Percentiles rank a stretch among this genome's conserved stretches.
Conservation (phyloP, 2,329 filamentous ascomycete species). For the Dactylellina sp. region DNA sequence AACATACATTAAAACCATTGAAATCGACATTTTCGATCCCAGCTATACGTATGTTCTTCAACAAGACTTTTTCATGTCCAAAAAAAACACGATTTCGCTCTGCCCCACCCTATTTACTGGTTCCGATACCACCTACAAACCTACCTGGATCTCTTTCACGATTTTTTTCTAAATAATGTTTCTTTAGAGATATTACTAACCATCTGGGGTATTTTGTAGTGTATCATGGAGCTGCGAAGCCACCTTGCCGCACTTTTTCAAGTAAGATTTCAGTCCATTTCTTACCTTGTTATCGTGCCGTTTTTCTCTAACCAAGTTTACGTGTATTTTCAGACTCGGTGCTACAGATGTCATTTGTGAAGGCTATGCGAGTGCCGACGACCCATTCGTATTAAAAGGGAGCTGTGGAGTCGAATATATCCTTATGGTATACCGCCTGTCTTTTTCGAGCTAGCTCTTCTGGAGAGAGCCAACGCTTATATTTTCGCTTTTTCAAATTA, state of each 20-base stretch:
- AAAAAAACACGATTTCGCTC: constrained; percentile 2
- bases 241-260: constrained; percentile 71
- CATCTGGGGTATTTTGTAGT: constrained; percentile 17
- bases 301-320: no score
- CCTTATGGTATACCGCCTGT: constrained; percentile 33
- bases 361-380: constrained; percentile 80
- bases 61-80: not conserved
- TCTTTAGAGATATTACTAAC: constrained; percentile 14
- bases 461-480: not conserved
- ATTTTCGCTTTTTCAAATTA: not conserved
- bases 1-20: constrained; percentile 11
- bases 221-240: constrained; percentile 63
- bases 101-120: not conserved
- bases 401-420: constrained; percentile 91
- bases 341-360: constrained; percentile 92
- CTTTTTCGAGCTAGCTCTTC: no score
- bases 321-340: constrained; percentile 76
- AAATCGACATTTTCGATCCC: constrained; percentile 19
- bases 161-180: not conserved
- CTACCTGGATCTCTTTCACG: not conserved
- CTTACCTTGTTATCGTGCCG: no score
- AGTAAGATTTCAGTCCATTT: constrained; percentile 68
- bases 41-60: constrained; percentile 31
- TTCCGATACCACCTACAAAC: not conserved
- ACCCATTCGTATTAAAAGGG: constrained; percentile 85